Base-by-base conservation (phyloP, 352 stramenopile genomes). In the Phytophthora parvispora region DNA sequence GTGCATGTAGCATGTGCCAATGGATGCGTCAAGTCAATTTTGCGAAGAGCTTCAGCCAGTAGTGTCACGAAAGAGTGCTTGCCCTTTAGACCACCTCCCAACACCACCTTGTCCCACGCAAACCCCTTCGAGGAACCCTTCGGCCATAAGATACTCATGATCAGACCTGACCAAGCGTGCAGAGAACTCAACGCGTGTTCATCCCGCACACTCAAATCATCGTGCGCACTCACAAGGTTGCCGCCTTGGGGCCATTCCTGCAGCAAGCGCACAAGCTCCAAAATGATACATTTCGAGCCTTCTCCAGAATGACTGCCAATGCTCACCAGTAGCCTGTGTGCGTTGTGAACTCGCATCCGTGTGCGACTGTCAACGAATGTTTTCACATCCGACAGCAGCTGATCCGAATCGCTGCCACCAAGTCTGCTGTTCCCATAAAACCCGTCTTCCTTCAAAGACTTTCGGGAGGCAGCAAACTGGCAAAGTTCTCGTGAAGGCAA, bases 111-210 rank as follows among this genome's bases (percentile, higher is more conserved):
- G 59, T 96, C 88, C 86, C 86, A 94, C 0, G 88, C 87, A 42
- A 94, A 87, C 18, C 83, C 79, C 50, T 96, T 96, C 16, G 81
- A 83, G 15, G 84, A 83, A 2, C 86, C 88, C 42, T 90, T 89
- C 4, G 90, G 90, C 90, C 90, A 97, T 52, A 96, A 75, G 40
- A 97, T 92, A 56, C 87, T 95, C 87, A 96, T 95, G 32, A 95
- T 91, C 32, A 97, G 67, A 13, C 86, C 87, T 4, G 83, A 85
- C 90, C 90, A 97, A 4, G 88, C 90, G 55, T 97, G 88, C 32
- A 97, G 63, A n/a, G 74, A 82, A 62, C 84, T 95, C 32, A 97
- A 34, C 12, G 89, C 82, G n/a, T 55, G 52, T 56, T 94, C 86
- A 50, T 96, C 87, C 13, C 74, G 67, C n/a, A 96, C 81, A 43